Evolutionary conservation across 495 filamentous ascomycete species (phyloP).

Genomic region (Amniculicola lignicola): DNA sequence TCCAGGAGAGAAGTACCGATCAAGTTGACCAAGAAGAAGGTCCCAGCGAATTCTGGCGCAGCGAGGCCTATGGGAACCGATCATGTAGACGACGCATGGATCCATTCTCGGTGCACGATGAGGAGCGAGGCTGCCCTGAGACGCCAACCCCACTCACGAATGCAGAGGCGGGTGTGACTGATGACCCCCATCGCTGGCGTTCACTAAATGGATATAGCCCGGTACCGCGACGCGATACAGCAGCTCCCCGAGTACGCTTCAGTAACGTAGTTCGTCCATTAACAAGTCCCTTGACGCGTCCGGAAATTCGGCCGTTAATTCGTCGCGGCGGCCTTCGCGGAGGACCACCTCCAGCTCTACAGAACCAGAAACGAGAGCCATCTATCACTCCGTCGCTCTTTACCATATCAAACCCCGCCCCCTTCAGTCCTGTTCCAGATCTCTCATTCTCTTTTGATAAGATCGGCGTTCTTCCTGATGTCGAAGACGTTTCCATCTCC

Average conservation of each 20-base stretch:
- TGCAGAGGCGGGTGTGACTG: background rate
- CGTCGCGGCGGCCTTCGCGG: too few relatives aligned
- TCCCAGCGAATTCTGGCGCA: background rate
- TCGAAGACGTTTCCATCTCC: background rate
- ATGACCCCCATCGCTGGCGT: constrained; percentile 4
- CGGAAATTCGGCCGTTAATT: background rate
- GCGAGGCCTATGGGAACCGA: background rate
- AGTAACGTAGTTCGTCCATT: background rate
- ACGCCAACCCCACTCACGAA: constrained; percentile 11
- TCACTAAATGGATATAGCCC: background rate
- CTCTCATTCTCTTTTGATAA: constrained; percentile 1
- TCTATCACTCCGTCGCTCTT: background rate
- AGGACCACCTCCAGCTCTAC: background rate
- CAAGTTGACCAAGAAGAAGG: background rate
- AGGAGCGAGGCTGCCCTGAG: background rate
- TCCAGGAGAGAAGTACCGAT: constrained; percentile 4
- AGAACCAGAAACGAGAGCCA: background rate
- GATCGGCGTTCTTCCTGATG: background rate
- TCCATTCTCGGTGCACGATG: background rate
- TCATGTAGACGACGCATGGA: too few relatives aligned
- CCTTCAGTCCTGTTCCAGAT: background rate
- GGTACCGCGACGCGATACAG: background rate
- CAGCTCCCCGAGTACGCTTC: background rate
- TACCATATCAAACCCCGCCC: background rate
- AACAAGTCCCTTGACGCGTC: background rate